Base-by-base conservation (phyloP, 2,329 filamentous ascomycete species). In the Colletotrichum sp. region DNA sequence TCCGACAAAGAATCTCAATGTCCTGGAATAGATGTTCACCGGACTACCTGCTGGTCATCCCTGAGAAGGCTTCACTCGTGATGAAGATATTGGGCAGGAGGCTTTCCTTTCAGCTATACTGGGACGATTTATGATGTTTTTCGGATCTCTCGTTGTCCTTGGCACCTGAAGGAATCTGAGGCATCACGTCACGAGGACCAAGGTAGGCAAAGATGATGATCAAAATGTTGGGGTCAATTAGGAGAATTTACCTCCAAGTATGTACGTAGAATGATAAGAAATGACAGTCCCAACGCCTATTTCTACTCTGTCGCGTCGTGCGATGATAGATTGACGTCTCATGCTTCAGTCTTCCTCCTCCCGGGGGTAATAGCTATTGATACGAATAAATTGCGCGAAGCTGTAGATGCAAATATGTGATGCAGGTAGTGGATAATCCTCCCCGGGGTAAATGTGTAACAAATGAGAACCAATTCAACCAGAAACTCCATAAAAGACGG, bases 401-500 rank as follows among this genome's bases (percentile, higher is more conserved):
- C 8, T 71, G 62, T 55, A 63, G 24, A 48, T 60, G 66, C 71
- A 57, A 26, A 64, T 68, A 62, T 64, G 70, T 28, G 52, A 59
- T 60, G 67, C 63, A n/a, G 22, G 65, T 5, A n/a, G 60, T 67
- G 26, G 57, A 34, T n/a, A 63, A 24, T 64, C 44, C 71, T 73
- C 59, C 64, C n/a, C 34, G 26, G 74, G 34, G n/a, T 65, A 72
- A 72, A 72, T 57, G 24, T 57, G 24, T 32, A 22, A 52, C 26
- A n/a, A 68, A 72, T 22, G 22, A 71, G 60, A 72, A 64, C 62
- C 48, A 52, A 32, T 36, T 36, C 34, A 28, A 60, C 72, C 32
- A 24, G n/a, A 65, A 75, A 77, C 75, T 68, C 75, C 75, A 52
- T 22, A 44, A 76, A 75, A 62, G 44, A 76, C 67, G 76, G 76